Evolutionary conservation across 139 green algal species (phyloP).

Genomic region (Penium margaritaceum): DNA sequence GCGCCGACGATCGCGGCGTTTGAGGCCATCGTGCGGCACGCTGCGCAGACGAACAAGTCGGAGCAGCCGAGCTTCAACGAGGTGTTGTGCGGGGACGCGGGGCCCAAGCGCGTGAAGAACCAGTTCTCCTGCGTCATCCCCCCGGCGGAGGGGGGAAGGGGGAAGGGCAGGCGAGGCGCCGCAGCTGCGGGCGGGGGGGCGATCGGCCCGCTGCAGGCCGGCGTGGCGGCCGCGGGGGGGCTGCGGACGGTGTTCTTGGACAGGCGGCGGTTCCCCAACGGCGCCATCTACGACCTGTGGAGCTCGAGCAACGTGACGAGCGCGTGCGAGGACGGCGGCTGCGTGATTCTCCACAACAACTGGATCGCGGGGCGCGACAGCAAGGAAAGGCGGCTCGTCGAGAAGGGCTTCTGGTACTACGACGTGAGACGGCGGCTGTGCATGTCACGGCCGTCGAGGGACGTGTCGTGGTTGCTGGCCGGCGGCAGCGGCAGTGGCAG

Average conservation of each 20-base stretch:
- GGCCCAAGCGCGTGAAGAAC: too few species aligned
- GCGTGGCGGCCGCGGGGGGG: not conserved
- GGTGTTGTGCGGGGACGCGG: conserved; percentile 20
- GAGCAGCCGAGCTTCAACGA: conserved; percentile 43
- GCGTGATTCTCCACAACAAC: conserved; percentile 23
- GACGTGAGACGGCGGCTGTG: conserved; percentile 12
- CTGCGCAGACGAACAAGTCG: not conserved
- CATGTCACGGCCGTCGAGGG: too few species aligned
- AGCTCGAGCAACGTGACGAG: not conserved
- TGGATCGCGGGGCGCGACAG: conserved; percentile 20
- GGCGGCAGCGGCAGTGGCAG: too few species aligned
- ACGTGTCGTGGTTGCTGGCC: too few species aligned
- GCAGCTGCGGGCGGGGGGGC: too few species aligned
- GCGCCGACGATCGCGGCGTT: conserved; percentile 27
- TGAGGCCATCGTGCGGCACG: conserved; percentile 30
- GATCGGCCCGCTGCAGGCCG: too few species aligned
- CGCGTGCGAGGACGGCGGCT: conserved; percentile 16
- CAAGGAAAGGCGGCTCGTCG: not conserved
- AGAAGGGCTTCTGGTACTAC: conserved; percentile 31
- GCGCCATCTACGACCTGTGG: conserved; percentile 14
- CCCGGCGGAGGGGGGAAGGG: too few species aligned
- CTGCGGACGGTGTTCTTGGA: conserved; percentile 19
- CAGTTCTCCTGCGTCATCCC: too few species aligned
- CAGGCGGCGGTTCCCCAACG: conserved; percentile 14
- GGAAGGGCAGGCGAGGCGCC: too few species aligned